Evolutionary conservation across 805 yeast species (phyloP).

Genomic region (Candida saitoana): DNA sequence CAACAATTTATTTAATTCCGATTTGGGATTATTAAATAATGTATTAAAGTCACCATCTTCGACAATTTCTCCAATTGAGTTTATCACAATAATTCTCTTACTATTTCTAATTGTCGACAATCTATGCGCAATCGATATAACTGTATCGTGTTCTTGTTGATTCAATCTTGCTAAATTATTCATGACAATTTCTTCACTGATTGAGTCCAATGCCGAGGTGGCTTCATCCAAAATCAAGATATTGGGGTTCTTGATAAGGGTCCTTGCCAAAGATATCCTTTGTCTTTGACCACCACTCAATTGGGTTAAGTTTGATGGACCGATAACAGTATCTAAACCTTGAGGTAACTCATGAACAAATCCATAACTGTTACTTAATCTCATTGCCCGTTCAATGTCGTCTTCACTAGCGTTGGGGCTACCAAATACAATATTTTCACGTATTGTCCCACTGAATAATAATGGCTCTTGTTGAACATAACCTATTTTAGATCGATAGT

Average conservation of each 20-base stretch:
- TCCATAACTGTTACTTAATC: slow-evolving; percentile 65
- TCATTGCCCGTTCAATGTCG: slow-evolving; percentile 57
- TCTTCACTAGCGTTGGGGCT: slow-evolving; percentile 53
- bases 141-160: slow-evolving; percentile 53
- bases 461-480: slow-evolving; percentile 92
- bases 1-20: slow-evolving; percentile 34
- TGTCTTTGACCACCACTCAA: slow-evolving; percentile 95
- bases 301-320: slow-evolving; percentile 66
- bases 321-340: slow-evolving; percentile 76
- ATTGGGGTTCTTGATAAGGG: slow-evolving; percentile 72
- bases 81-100: slow-evolving; percentile 72
- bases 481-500: slow-evolving; percentile 73
- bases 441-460: slow-evolving; percentile 77
- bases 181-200: slow-evolving; percentile 81
- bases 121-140: slow-evolving; percentile 89
- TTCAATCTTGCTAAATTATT: slow-evolving; percentile 56
- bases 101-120: slow-evolving; percentile 83
- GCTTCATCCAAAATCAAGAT: slow-evolving; percentile 90
- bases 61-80: slow-evolving; percentile 54
- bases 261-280: slow-evolving; percentile 85
- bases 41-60: slow-evolving; percentile 46
- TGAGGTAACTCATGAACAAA: slow-evolving; percentile 77
- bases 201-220: slow-evolving; percentile 88
- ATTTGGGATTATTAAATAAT: slow-evolving; percentile 23
- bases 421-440: slow-evolving; percentile 82